phyloP scores from a whole-genome alignment of 2,329 filamentous ascomycete genomes.

The Hymenoscyphus infarciens region DNA sequence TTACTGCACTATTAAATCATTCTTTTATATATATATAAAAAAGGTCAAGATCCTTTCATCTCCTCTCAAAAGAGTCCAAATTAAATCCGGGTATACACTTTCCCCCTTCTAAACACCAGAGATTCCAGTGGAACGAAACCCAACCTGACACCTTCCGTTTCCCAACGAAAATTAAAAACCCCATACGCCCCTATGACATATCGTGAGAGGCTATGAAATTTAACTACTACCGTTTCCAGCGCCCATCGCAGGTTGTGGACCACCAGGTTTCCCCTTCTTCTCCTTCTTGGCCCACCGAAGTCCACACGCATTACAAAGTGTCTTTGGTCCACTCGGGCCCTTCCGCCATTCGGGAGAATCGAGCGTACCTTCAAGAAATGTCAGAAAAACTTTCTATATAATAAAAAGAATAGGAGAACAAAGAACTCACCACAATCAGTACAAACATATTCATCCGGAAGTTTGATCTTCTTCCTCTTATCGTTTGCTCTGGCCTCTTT shows the following conservation, averaged over 20 bases:
- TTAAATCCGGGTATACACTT: too few species aligned
- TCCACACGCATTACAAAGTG: conserved; percentile 92
- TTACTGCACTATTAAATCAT: too few species aligned
- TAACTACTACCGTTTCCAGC: background rate
- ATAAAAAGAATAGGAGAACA: background rate
- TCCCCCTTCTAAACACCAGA: too few species aligned
- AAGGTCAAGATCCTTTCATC: too few species aligned
- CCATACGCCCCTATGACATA: background rate
- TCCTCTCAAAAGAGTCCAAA: too few species aligned
- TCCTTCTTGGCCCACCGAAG: conserved; percentile 75
- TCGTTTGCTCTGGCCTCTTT: conserved; percentile 68
- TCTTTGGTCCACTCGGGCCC: conserved; percentile 88
- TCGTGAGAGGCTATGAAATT: background rate
- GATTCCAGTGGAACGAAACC: too few species aligned
- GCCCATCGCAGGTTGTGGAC: background rate
- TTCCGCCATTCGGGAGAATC: conserved; percentile 97
- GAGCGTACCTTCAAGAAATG: conserved; percentile 56
- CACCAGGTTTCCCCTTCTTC: conserved; percentile 57
- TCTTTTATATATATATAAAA: too few species aligned
- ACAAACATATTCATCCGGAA: conserved; percentile 85
- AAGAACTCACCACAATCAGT: conserved; percentile 74
- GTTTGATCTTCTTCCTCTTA: conserved; percentile 84
- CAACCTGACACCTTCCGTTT: too few species aligned
- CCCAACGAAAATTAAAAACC: background rate
- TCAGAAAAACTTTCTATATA: conserved; percentile 8